A percentile compares a stretch with the other conserved stretches of the same genome.
phyloP scores from a whole-genome alignment of 2,329 filamentous ascomycete species.

The Purpureocillium takamizusanense region DNA sequence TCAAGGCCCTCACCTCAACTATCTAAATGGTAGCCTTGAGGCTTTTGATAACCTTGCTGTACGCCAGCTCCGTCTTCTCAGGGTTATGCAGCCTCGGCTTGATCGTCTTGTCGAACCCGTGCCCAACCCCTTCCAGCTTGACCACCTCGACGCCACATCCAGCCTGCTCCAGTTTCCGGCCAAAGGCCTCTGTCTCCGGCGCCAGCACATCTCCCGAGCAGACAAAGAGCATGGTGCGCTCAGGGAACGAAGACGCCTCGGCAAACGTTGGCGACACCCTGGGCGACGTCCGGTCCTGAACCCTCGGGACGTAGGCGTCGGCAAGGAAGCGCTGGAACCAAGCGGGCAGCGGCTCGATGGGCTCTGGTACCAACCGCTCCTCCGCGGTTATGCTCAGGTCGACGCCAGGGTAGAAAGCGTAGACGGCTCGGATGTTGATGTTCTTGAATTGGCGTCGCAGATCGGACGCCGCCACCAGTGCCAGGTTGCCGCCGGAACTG shows the following conservation, averaged over 20 bases:
- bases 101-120: conserved; percentile 14
- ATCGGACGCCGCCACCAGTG: conserved; percentile 19
- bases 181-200: conserved; percentile 24
- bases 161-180: conserved; percentile 8
- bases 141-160: conserved; percentile 7
- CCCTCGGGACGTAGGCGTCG: conserved; percentile 20
- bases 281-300: conserved; percentile 18
- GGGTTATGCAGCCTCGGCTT: conserved; percentile 1
- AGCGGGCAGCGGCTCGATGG: no score
- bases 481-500: conserved; percentile 35
- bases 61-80: conserved; percentile 5
- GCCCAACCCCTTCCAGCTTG: conserved; percentile 7
- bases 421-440: conserved; percentile 39
- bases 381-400: conserved; percentile 20
- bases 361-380: conserved; percentile 14
- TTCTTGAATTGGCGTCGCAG: conserved; percentile 16
- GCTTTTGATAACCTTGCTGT: conserved; percentile 1
- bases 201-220: conserved; percentile 25
- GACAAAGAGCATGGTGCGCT: conserved; percentile 19
- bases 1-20: no score
- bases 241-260: conserved; percentile 1
- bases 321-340: conserved; percentile 18
- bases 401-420: conserved; percentile 32
- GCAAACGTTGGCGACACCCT: conserved; percentile 24
- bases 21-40: no score